Percentiles rank a stretch among this genome's conserved stretches.
These are phyloP conservation scores for Micractinium sp. DNA, from an alignment of 139 green algal species.

Conservation along the genomic window DNA sequence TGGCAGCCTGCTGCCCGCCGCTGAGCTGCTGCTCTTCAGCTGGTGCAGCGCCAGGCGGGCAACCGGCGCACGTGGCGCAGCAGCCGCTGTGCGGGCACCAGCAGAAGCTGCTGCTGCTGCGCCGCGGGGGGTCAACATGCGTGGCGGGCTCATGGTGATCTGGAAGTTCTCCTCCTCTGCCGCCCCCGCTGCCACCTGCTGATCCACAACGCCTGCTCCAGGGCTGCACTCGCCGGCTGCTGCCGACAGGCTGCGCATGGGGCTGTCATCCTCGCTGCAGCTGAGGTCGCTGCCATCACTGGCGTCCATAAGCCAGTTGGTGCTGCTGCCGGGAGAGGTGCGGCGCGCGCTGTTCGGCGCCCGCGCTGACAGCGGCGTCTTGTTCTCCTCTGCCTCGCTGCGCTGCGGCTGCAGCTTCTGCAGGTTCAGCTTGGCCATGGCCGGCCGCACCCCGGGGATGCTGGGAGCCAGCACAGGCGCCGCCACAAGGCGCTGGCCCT, in stretches of 20 bases:
- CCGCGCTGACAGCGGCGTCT: conserved; percentile 21
- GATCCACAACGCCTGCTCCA: not conserved
- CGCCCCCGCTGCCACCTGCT: not conserved
- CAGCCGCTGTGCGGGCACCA: not conserved
- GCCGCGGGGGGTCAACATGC: not conserved
- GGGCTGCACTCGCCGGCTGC: not conserved
- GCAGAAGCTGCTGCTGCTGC: conserved; percentile 9
- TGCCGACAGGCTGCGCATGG: not conserved
- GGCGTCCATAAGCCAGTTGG: conserved; percentile 26
- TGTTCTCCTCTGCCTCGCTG: conserved; percentile 25
- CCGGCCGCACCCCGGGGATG: not conserved
- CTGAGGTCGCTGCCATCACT: not conserved
- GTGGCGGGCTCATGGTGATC: conserved; percentile 15
- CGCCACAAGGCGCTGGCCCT: not conserved
- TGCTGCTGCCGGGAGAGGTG: not conserved
- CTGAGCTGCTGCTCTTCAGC: not conserved
- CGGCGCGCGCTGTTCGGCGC: not conserved
- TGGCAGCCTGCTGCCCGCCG: not conserved
- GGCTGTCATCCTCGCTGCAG: conserved; percentile 1
- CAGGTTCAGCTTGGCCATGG: conserved; percentile 33
- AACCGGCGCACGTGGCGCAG: not conserved
- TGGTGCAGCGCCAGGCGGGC: not conserved
- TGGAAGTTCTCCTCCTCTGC: not conserved
- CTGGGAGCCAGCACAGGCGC: not conserved
- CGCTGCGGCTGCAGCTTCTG: not conserved